Conservation (phyloP, 805 yeast genomes). For the Ogataea haglerorum region DNA sequence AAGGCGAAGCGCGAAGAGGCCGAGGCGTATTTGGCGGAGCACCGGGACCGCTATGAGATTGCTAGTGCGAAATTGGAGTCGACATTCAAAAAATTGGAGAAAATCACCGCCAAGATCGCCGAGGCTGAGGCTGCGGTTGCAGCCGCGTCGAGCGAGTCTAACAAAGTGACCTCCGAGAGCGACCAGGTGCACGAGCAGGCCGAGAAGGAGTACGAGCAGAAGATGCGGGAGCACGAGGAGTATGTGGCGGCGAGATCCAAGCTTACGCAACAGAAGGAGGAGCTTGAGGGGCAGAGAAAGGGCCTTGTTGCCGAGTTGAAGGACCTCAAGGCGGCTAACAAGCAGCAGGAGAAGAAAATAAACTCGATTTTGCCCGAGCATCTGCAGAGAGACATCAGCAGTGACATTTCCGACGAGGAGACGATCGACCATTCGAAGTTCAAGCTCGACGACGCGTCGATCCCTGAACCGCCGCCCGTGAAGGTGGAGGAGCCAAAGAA, state of each 20-base stretch:
- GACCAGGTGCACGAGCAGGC: constrained; percentile 23
- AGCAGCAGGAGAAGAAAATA: constrained; percentile 43
- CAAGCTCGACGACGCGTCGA: constrained; percentile 24
- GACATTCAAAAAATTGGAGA: constrained; percentile 42
- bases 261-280: constrained; percentile 42
- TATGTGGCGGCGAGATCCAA: constrained; percentile 32
- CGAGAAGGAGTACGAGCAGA: constrained; percentile 28
- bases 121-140: constrained; percentile 39
- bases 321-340: constrained; percentile 35
- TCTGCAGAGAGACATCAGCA: constrained; percentile 36
- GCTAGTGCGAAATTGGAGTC: constrained; percentile 41
- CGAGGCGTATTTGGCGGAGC: constrained; percentile 43
- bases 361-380: constrained; percentile 52
- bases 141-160: constrained; percentile 30
- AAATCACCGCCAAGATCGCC: constrained; percentile 40
- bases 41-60: constrained; percentile 42
- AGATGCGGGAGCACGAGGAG: constrained; percentile 29
- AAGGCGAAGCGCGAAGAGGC: constrained; percentile 47
- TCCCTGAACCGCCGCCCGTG: constrained; percentile 29
- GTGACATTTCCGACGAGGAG: constrained; percentile 26
- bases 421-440: constrained; percentile 29
- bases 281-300: constrained; percentile 40
- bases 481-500: constrained; percentile 22
- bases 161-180: constrained; percentile 27
- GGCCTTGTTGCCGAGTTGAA: constrained; percentile 36